Conservation (phyloP, 352 stramenopile species). For the Pythium plurisporium region DNA sequence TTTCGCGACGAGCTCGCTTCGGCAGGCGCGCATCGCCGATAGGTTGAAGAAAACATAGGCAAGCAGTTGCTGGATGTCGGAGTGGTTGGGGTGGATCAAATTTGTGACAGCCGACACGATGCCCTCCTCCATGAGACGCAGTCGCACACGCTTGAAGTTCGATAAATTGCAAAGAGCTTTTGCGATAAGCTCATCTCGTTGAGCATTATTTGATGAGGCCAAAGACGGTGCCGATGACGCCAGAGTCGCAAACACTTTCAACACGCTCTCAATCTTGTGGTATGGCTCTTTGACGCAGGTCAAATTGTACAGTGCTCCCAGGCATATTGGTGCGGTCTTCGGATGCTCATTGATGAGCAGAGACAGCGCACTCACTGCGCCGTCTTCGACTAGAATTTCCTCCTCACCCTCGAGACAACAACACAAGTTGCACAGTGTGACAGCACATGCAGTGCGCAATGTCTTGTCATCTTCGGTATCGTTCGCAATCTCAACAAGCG, state of each 20-base stretch:
- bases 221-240: slow-evolving; percentile 27
- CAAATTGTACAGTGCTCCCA: slow-evolving; percentile 84
- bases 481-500: slow-evolving; percentile 66
- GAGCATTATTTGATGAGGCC: background rate
- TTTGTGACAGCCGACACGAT: slow-evolving; percentile 67
- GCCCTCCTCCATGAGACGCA: slow-evolving; percentile 87
- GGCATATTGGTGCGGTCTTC: slow-evolving; percentile 60
- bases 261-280: slow-evolving; percentile 80
- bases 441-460: slow-evolving; percentile 72
- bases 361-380: slow-evolving; percentile 72
- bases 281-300: slow-evolving; percentile 85
- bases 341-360: slow-evolving; percentile 76
- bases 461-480: slow-evolving; percentile 50
- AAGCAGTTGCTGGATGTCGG: slow-evolving; percentile 52
- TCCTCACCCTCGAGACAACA: slow-evolving; percentile 69
- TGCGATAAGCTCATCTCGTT: slow-evolving; percentile 46
- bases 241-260: slow-evolving; percentile 71
- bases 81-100: slow-evolving; percentile 44
- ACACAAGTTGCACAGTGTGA: slow-evolving; percentile 86
- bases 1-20: slow-evolving; percentile 69
- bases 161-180: slow-evolving; percentile 87
- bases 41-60: slow-evolving; percentile 76
- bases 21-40: slow-evolving; percentile 48
- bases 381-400: slow-evolving; percentile 74
- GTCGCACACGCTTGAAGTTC: slow-evolving; percentile 76